These are phyloP conservation scores for Anisodus tanguticus DNA, from an alignment of 257 asterid genomes.

Conservation along the genomic window DNA sequence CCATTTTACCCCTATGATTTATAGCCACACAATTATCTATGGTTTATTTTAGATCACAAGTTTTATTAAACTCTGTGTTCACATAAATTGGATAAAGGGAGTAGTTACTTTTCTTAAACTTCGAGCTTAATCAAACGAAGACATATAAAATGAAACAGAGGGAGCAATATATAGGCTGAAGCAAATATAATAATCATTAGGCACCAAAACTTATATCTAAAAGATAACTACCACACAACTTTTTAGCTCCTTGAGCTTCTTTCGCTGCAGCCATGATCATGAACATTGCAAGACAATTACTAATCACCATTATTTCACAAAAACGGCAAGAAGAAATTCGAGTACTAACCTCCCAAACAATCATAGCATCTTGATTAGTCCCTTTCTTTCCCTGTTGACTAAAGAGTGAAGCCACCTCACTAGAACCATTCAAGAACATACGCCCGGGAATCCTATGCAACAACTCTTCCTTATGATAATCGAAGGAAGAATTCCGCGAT, in stretches of 20 bases:
- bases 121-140: no score
- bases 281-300: conserved; percentile 11
- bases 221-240: conserved; percentile 8
- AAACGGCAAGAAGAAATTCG: conserved; percentile 22
- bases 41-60: no score
- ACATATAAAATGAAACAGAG: no score
- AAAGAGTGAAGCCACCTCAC: conserved; percentile 61
- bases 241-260: conserved; percentile 12
- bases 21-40: no score
- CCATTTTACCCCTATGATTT: no score
- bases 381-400: conserved; percentile 84
- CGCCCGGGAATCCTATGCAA: conserved; percentile 70
- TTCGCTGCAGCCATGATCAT: not conserved
- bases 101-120: no score
- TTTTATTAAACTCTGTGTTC: no score
- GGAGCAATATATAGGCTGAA: not conserved
- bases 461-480: conserved; percentile 59
- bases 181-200: not conserved
- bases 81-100: no score
- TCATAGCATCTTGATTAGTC: conserved; percentile 82
- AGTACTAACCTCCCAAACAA: conserved; percentile 82
- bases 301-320: not conserved
- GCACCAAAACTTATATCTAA: not conserved
- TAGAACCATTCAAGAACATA: conserved; percentile 69
- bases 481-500: conserved; percentile 66